Evolutionary conservation across 2,329 filamentous ascomycete species (phyloP), one percentile per base, ranked within the genome.

Genomic region (Thelonectria discophora): DNA sequence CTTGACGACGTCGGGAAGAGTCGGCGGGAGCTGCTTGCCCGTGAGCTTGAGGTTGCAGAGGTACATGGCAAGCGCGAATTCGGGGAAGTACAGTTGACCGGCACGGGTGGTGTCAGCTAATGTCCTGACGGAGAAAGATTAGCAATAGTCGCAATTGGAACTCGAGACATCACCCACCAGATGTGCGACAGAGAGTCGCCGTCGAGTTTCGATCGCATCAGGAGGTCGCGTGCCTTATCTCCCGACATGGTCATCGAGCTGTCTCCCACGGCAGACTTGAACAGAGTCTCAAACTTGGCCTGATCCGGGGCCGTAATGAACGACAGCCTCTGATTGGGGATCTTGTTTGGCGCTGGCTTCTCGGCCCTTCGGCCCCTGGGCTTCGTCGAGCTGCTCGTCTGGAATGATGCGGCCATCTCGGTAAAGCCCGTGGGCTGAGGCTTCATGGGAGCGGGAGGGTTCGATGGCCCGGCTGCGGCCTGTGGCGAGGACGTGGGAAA

Each of bases 21-120:
- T 77, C 2, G 83, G 74, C 0, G 95, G 95, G 21, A 99, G 78
- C 1, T 89, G 82, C 78, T 97, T 97, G 61, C 93, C 93, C 1
- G 92, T 95, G 60, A 98, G 83, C 76, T 90, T 95, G 69, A 99
- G 75, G 74, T 98, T 99, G 83, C 95, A 99, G 32, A 99, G 87
- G 72, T 99, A 99, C 95, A 99, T 98, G 64, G 95, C 92, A 60
- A 99, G 83, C 8, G 95, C 95, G 68, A 99, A 99, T 78, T 99
- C 95, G 43, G 95, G 95, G 75, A 99, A 99, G 74, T 97, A 90
- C 32, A 99, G 86, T 77, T 97, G 94, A 47, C 95, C 95, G 13
- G 94, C 95, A 76, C 96, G 94, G 49, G 95, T 99, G 10, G 95
- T 97, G 78, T 99, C 95, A 48, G 93, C 92, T 20, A 99, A 81